Percentiles rank a stretch among this genome's conserved stretches.
These are phyloP conservation scores for Clitoria ternatea DNA, from an alignment of 306 rosid genomes.

Conservation along the genomic window DNA sequence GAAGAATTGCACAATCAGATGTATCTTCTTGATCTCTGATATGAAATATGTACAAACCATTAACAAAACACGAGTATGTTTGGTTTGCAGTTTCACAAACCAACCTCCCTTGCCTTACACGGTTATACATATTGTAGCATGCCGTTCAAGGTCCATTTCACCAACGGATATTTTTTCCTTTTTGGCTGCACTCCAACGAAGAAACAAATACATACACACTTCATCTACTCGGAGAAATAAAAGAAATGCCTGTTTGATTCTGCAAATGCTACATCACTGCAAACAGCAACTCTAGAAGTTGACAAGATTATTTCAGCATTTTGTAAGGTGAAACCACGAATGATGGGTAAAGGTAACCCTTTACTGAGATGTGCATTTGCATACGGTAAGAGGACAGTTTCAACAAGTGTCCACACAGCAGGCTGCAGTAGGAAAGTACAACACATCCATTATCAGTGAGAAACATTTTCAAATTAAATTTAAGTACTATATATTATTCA, in stretches of 20 bases:
- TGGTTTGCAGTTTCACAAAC: no score
- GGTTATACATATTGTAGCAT: no score
- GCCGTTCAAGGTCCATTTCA: no score
- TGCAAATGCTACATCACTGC: constrained; percentile 51
- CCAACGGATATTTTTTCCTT: no score
- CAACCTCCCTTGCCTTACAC: no score
- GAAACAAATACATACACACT: no score
- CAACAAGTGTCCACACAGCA: constrained; percentile 55
- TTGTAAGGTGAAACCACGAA: constrained; percentile 67
- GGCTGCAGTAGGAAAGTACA: constrained; percentile 55
- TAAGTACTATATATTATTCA: not conserved
- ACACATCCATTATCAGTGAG: constrained; percentile 2
- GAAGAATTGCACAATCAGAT: constrained; percentile 19
- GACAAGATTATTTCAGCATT: constrained; percentile 58
- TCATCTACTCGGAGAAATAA: not conserved
- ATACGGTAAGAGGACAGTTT: constrained; percentile 71
- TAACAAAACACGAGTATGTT: not conserved
- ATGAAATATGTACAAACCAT: constrained; percentile 24
- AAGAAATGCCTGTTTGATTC: constrained; percentile 29
- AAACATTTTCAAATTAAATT: not conserved
- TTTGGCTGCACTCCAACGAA: no score
- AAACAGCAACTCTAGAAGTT: constrained; percentile 54
- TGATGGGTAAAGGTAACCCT: constrained; percentile 76
- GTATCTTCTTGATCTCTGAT: constrained; percentile 13
- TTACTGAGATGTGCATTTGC: constrained; percentile 59